Percentiles rank a stretch among this genome's conserved stretches.
Evolutionary conservation across 2,329 filamentous ascomycete species (phyloP).

Genomic region (Penicillium corylophilum): DNA sequence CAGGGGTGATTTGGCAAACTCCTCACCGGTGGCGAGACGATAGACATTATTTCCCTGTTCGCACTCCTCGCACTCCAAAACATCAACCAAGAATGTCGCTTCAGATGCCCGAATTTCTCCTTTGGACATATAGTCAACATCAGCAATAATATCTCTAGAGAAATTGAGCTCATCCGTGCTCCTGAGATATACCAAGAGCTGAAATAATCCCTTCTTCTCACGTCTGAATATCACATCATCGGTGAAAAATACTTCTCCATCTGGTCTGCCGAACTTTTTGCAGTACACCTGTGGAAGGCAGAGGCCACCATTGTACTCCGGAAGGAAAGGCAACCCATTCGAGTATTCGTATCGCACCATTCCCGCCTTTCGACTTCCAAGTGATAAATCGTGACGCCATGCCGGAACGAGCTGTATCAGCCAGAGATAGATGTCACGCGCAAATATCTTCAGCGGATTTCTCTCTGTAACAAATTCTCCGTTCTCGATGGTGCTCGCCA

Average conservation of each 20-base stretch:
- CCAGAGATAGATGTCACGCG: conserved; percentile 37
- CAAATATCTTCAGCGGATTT: conserved; percentile 29
- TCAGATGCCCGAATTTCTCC: conserved; percentile 3
- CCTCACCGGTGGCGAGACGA: conserved; percentile 28
- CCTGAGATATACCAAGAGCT: conserved; percentile 31
- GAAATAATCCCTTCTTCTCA: conserved; percentile 31
- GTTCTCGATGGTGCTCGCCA: conserved; percentile 37
- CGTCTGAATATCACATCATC: conserved; percentile 34
- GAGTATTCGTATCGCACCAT: conserved; percentile 32
- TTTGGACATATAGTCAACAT: conserved; percentile 3
- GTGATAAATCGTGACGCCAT: conserved; percentile 29
- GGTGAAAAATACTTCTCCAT: conserved; percentile 25
- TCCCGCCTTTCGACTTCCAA: conserved; percentile 30
- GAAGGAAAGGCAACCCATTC: conserved; percentile 34
- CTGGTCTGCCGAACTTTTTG: conserved; percentile 6
- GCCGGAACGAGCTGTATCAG: conserved; percentile 32
- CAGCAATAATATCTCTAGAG: neutral
- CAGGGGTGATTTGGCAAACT: conserved; percentile 28
- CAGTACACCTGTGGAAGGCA: conserved; percentile 39
- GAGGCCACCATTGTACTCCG: conserved; percentile 29
- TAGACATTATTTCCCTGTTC: conserved; percentile 2
- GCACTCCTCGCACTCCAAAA: neutral
- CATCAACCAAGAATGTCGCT: conserved; percentile 12
- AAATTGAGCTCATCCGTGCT: neutral
- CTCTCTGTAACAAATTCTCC: conserved; percentile 34